Base-by-base conservation (phyloP, 306 rosid species). In the Alnus glutinosa region DNA sequence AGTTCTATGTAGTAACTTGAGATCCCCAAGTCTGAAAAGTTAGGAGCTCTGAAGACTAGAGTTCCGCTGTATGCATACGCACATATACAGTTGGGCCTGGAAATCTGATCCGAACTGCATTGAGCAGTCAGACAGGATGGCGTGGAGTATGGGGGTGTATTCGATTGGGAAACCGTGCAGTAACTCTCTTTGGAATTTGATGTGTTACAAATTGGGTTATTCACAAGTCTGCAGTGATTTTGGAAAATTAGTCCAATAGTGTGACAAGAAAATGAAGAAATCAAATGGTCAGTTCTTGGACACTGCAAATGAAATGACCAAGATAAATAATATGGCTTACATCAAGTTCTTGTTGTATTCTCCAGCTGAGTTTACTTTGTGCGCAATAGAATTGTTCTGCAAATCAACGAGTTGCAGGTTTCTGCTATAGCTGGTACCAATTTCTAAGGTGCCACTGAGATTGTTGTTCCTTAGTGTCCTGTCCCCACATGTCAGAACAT, bases 81-180 rank as follows among this genome's bases (percentile, higher is more conserved):
- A 75, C 98, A 94, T 78, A 6, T 78, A 82, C 98, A 94, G 15
- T 79, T 89, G 32, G 96, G 98, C 83, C 91, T 92, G n/a, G 70
- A 55, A 80, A 54, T 82, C 81, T 77, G 82, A 52, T 74, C 55
- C 5, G 47, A 5, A 74, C n/a, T 58, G 83, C 98, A 94, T 5
- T 36, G 12, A 72, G 19, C 47, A 16, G 71, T 78, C n/a, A 4
- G 36, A 75, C 96, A 94, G 80, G n/a, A 37, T 12, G 63, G 75
- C 0, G 89, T 84, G 47, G 64, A 30, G 52, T 85, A 82, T 15
- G 85, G 5, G 83, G 66, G 14, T 7, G 18, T 37, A 51, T 50
- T 58, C 7, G 80, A 30, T 42, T 67, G 70, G 18, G 82, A 18
- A 76, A 57, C 49, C 3, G 77, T 70, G 79, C 97, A 93, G 87